Percentiles rank a stretch among this genome's conserved stretches.
Evolutionary conservation across 805 yeast genomes (phyloP).

Genomic region (Candida suzukii): DNA sequence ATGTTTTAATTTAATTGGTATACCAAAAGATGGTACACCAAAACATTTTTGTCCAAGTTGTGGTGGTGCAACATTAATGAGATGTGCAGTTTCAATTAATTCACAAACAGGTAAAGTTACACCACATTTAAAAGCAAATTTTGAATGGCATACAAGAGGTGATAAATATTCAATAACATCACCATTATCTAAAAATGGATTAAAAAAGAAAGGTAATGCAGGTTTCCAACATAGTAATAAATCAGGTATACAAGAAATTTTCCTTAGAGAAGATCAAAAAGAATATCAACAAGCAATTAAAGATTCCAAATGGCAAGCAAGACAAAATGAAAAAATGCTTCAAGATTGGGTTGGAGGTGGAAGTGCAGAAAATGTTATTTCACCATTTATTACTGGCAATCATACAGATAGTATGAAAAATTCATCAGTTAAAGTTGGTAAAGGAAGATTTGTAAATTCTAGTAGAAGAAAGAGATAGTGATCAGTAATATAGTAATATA

Average conservation of each 20-base stretch:
- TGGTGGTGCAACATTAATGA: conserved; percentile 85
- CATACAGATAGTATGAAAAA: conserved; percentile 37
- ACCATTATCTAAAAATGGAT: conserved; percentile 78
- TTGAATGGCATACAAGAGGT: conserved; percentile 92
- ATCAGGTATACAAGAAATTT: conserved; percentile 36
- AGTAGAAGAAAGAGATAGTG: conserved; percentile 30
- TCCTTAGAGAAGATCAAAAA: conserved; percentile 87
- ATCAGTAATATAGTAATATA: neutral
- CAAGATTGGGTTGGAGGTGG: conserved; percentile 95
- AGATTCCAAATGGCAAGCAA: conserved; percentile 79
- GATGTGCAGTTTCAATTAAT: conserved; percentile 87
- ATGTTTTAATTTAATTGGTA: conserved; percentile 77
- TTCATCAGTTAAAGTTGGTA: conserved; percentile 74
- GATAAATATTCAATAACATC: conserved; percentile 73
- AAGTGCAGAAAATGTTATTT: conserved; percentile 74
- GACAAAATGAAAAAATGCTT: conserved; percentile 78
- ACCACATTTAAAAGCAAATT: conserved; percentile 84
- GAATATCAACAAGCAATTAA: conserved; percentile 86
- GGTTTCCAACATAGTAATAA: conserved; percentile 70
- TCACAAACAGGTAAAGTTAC: conserved; percentile 72
- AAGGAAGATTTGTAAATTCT: conserved; percentile 75
- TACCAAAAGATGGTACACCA: conserved; percentile 68
- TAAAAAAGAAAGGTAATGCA: conserved; percentile 67
- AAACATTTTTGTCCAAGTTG: conserved; percentile 91
- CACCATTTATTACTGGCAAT: conserved; percentile 76